Percentiles rank a stretch among this genome's conserved stretches.
phyloP scores from a whole-genome alignment of 2,329 filamentous ascomycete species.

The Colletotrichum neosansevieriae region DNA sequence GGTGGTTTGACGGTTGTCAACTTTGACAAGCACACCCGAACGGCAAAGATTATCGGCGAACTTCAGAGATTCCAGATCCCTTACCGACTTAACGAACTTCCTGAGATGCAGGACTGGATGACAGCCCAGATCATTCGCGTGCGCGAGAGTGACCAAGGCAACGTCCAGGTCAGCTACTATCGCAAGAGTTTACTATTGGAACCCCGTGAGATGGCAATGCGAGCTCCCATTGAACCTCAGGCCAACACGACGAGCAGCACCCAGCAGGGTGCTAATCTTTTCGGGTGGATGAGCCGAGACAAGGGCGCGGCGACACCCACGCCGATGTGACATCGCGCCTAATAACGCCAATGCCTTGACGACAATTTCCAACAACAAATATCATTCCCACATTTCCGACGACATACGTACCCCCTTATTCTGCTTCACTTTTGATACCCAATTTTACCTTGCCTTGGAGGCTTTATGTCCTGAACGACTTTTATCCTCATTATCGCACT shows the following conservation, averaged over 20 bases:
- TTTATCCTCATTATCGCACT: slow-evolving; percentile 11
- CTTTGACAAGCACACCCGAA: slow-evolving; percentile 96
- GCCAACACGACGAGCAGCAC: slow-evolving; percentile 40
- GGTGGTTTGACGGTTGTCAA: slow-evolving; percentile 87
- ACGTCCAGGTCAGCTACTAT: slow-evolving; percentile 75
- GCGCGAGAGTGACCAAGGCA: slow-evolving; percentile 68
- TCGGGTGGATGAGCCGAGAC: slow-evolving; percentile 65
- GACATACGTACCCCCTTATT: slow-evolving; percentile 38
- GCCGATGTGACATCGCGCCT: slow-evolving; percentile 14
- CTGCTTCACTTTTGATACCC: slow-evolving; percentile 52
- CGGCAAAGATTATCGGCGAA: slow-evolving; percentile 94
- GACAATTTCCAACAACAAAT: slow-evolving; percentile 18
- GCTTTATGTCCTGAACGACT: slow-evolving; percentile 36
- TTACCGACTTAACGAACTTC: slow-evolving; percentile 84
- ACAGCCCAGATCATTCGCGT: slow-evolving; percentile 83
- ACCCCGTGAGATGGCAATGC: slow-evolving; percentile 69
- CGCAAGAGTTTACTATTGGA: slow-evolving; percentile 88
- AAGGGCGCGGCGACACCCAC: slow-evolving; percentile 46
- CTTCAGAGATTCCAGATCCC: slow-evolving; percentile 96
- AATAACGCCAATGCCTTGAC: background rate
- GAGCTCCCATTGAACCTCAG: slow-evolving; percentile 48
- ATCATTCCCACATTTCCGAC: slow-evolving; percentile 33
- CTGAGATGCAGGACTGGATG: slow-evolving; percentile 95
- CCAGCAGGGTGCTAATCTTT: slow-evolving; percentile 56
- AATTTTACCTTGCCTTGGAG: slow-evolving; percentile 40